Conservation (phyloP, 345 rosid species). For the Syzygium jambos region DNA sequence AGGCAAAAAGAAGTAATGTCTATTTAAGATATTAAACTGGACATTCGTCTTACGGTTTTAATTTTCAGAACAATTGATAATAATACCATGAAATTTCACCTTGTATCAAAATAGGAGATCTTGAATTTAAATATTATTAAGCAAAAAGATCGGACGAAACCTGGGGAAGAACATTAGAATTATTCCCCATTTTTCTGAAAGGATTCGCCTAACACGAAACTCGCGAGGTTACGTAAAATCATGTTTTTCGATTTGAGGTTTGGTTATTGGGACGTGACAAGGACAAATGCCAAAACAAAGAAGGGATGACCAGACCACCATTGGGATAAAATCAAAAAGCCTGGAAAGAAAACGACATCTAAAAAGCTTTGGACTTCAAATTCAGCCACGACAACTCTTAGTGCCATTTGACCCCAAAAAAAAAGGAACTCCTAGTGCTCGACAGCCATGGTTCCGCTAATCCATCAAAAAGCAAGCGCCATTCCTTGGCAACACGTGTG, state of each 20-base stretch:
- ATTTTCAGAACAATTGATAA: too few relatives aligned
- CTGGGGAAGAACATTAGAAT: too few relatives aligned
- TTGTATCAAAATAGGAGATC: too few relatives aligned
- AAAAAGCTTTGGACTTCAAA: background rate
- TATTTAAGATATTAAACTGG: too few relatives aligned
- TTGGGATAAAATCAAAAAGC: background rate
- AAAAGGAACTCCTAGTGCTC: background rate
- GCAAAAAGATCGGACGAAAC: too few relatives aligned
- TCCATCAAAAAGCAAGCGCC: background rate
- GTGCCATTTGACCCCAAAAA: too few relatives aligned
- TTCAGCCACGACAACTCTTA: background rate
- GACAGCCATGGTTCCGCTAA: background rate
- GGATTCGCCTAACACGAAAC: background rate
- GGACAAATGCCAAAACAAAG: background rate
- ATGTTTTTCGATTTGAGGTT: background rate
- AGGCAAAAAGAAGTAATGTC: background rate
- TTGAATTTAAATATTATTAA: too few relatives aligned
- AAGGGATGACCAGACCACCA: background rate
- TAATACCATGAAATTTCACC: too few relatives aligned
- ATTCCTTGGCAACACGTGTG: background rate
- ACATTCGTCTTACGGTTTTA: too few relatives aligned
- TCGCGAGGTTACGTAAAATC: background rate
- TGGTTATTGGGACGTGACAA: background rate
- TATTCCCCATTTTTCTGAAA: background rate
- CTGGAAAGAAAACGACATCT: background rate